These are phyloP conservation scores for Symbiodinium natans DNA, from an alignment of 73 alveolate genomes.

Conservation along the genomic window DNA sequence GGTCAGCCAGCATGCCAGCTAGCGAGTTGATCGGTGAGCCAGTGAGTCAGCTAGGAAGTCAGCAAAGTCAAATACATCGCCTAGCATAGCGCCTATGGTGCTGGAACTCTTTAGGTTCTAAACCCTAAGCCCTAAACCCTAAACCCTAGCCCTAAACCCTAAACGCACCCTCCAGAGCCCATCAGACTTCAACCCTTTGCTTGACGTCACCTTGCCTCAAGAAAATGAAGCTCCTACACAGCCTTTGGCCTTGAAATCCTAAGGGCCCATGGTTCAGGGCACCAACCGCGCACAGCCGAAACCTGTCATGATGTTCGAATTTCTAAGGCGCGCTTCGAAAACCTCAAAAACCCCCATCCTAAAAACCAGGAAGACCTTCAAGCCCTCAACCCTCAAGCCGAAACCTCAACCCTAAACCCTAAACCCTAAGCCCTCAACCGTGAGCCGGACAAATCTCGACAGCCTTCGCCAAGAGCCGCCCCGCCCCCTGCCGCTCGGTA, in stretches of 20 bases:
- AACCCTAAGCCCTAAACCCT: neutral
- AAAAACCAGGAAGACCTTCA: too few species aligned
- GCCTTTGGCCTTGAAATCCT: neutral
- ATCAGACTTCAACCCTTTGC: neutral
- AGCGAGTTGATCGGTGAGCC: neutral
- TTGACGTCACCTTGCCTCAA: neutral
- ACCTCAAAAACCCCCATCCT: too few species aligned
- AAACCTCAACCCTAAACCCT: too few species aligned
- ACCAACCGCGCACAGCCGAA: too few species aligned
- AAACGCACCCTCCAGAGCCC: neutral
- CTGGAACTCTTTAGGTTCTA: neutral
- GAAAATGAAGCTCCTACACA: neutral
- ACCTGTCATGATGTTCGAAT: too few species aligned
- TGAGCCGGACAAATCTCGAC: too few species aligned
- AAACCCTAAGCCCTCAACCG: too few species aligned
- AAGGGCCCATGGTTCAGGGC: neutral
- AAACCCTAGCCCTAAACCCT: neutral
- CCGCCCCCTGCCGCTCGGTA: too few species aligned
- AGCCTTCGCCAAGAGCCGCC: too few species aligned
- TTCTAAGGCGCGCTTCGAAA: too few species aligned
- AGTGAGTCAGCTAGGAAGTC: neutral
- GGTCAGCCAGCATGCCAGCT: conserved; percentile 5
- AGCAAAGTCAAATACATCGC: neutral
- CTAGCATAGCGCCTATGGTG: too few species aligned
- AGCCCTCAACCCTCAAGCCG: too few species aligned